A percentile compares a stretch with the other conserved stretches of the same genome.
Evolutionary conservation across 2,329 filamentous ascomycete genomes (phyloP).

Genomic region (Colletotrichum endophyticum): DNA sequence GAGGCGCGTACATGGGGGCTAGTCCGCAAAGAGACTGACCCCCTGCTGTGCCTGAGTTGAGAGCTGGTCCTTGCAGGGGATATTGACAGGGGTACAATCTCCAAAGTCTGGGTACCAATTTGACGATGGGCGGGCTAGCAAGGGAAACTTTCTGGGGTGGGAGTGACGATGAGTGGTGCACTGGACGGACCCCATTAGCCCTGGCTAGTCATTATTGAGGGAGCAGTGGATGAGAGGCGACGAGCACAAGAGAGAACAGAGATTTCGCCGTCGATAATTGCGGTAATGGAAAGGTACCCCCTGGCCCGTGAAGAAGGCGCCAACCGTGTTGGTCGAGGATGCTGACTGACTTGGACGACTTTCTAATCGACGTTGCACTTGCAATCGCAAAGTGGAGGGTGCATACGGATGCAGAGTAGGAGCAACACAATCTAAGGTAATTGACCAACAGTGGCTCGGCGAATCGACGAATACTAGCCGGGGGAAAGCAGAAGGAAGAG

Average conservation of each 20-base stretch:
- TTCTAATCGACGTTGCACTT: neutral
- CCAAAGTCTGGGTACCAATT: conserved; percentile 17
- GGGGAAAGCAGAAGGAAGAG: neutral
- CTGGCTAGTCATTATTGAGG: neutral
- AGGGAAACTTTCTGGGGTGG: conserved; percentile 1
- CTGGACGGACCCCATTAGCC: neutral
- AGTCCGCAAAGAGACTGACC: neutral
- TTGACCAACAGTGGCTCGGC: neutral
- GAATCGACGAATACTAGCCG: neutral
- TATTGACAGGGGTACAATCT: conserved; percentile 4
- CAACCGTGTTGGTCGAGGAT: neutral
- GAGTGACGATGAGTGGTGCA: neutral
- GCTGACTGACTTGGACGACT: neutral
- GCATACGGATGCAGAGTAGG: neutral
- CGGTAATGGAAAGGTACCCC: neutral
- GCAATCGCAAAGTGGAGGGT: neutral
- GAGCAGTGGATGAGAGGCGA: neutral
- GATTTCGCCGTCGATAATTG: neutral
- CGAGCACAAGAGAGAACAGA: neutral
- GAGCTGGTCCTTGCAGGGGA: conserved; percentile 5
- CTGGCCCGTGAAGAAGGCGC: neutral
- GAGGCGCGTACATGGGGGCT: neutral
- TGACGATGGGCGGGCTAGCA: conserved; percentile 11
- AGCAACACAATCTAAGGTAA: neutral
- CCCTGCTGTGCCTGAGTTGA: conserved; percentile 7